A percentile compares a stretch with the other conserved stretches of the same genome.
Conservation (phyloP, 176 grass and related monocot species). For the Avena atlantica region DNA sequence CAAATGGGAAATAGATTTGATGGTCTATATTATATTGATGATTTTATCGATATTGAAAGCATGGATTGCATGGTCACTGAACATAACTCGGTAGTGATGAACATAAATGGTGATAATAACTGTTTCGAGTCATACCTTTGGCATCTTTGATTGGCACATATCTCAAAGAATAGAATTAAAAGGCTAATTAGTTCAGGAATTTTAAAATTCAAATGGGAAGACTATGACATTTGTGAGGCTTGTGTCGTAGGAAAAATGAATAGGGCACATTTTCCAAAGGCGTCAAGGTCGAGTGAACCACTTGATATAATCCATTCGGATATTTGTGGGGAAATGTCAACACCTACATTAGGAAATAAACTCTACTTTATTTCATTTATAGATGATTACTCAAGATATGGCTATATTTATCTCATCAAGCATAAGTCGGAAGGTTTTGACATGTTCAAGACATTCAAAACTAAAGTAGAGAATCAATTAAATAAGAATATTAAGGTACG, state of each 20-base stretch:
- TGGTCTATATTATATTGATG: background rate
- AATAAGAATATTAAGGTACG: slow-evolving; percentile 21
- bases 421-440: slow-evolving; percentile 18
- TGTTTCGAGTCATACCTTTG: background rate
- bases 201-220: slow-evolving; percentile 37
- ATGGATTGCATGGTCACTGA: background rate
- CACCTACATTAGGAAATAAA: background rate
- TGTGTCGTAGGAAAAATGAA: background rate
- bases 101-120: background rate
- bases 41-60: background rate
- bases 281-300: background rate
- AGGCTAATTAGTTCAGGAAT: slow-evolving; percentile 35
- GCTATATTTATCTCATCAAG: background rate
- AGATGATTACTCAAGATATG: slow-evolving; percentile 13
- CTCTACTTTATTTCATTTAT: slow-evolving; percentile 17
- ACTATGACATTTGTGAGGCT: background rate
- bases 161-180: slow-evolving; percentile 36
- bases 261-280: background rate
- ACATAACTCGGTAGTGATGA: background rate
- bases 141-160: slow-evolving; percentile 11
- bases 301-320: slow-evolving; percentile 5
- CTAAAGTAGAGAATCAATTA: slow-evolving; percentile 24
- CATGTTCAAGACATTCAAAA: background rate
- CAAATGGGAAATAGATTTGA: background rate
- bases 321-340: slow-evolving; percentile 20